These are phyloP conservation scores for Thymus quinquecostatus DNA, from an alignment of 257 asterid species.

Conservation along the genomic window DNA sequence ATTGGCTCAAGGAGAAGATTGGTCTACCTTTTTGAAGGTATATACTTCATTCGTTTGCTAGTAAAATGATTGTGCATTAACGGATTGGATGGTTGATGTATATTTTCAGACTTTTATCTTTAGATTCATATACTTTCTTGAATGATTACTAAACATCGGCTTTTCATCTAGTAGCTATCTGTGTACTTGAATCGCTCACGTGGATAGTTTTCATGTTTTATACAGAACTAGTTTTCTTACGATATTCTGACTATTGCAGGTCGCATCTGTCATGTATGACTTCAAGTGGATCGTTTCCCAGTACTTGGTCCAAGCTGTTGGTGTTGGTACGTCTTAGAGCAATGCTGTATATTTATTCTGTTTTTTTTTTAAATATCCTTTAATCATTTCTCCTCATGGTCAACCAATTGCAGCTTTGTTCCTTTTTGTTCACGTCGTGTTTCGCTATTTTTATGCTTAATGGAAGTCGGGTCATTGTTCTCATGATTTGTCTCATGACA, in stretches of 20 bases:
- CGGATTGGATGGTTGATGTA: conserved; percentile 5
- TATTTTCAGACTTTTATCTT: too few species aligned
- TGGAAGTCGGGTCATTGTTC: too few species aligned
- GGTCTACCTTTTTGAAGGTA: conserved; percentile 81
- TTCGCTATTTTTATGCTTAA: too few species aligned
- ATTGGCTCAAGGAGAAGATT: conserved; percentile 81
- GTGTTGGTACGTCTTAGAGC: conserved; percentile 58
- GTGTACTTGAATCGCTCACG: not conserved
- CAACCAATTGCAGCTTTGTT: conserved; percentile 59
- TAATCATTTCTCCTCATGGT: conserved; percentile 22
- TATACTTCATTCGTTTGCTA: conserved; percentile 2
- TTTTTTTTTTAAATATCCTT: not conserved
- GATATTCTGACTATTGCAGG: conserved; percentile 46
- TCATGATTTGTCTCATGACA: too few species aligned
- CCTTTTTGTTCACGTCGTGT: conserved; percentile 67
- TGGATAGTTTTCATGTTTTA: not conserved
- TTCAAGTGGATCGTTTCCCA: conserved; percentile 61
- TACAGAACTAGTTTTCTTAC: not conserved
- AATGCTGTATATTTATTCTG: conserved; percentile 14
- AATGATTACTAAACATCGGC: conserved; percentile 7
- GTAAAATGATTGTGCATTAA: conserved; percentile 13
- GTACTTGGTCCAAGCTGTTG: conserved; percentile 55
- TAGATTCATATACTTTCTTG: not conserved
- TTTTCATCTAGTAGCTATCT: not conserved
- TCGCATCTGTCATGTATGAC: conserved; percentile 52